Evolutionary conservation across 176 grass and related monocot species (phyloP).

Genomic region (Oryza australiensis): DNA sequence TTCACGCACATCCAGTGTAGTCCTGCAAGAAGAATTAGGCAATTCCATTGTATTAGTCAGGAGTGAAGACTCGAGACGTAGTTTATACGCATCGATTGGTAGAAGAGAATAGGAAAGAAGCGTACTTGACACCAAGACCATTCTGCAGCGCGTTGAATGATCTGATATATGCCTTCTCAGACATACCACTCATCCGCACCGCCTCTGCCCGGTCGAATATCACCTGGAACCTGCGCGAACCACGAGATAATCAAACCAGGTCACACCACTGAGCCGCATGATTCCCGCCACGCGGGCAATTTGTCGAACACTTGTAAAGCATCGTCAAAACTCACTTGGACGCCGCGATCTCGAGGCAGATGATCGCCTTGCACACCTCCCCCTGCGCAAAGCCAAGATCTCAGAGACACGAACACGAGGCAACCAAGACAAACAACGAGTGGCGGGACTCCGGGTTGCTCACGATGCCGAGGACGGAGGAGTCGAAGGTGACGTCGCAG

Average conservation of each 20-base stretch:
- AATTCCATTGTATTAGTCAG: not conserved
- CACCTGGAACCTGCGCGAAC: constrained; percentile 60
- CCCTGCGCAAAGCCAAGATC: constrained; percentile 46
- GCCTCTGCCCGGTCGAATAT: constrained; percentile 78
- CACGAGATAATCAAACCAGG: not conserved
- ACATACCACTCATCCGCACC: constrained; percentile 93
- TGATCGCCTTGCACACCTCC: constrained; percentile 94
- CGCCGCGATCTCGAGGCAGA: constrained; percentile 88
- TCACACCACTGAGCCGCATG: not conserved
- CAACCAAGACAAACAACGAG: not conserved
- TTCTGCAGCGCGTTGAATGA: constrained; percentile 92
- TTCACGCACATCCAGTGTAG: constrained; percentile 68
- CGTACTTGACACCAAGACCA: constrained; percentile 88
- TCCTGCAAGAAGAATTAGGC: constrained; percentile 39
- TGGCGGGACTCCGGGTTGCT: not conserved
- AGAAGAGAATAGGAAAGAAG: not conserved
- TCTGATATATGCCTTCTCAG: constrained; percentile 87
- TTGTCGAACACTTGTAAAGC: constrained; percentile 36
- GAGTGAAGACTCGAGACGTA: not conserved
- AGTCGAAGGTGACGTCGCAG: constrained; percentile 79
- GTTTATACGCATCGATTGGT: not conserved
- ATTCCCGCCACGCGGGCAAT: not conserved
- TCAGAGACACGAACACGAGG: not conserved
- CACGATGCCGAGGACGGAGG: constrained; percentile 82
- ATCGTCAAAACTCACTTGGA: constrained; percentile 53